A percentile compares a stretch with the other conserved stretches of the same genome.
phyloP scores from a whole-genome alignment of 2,329 filamentous ascomycete genomes.

The Ascochyta viciae-villosae region DNA sequence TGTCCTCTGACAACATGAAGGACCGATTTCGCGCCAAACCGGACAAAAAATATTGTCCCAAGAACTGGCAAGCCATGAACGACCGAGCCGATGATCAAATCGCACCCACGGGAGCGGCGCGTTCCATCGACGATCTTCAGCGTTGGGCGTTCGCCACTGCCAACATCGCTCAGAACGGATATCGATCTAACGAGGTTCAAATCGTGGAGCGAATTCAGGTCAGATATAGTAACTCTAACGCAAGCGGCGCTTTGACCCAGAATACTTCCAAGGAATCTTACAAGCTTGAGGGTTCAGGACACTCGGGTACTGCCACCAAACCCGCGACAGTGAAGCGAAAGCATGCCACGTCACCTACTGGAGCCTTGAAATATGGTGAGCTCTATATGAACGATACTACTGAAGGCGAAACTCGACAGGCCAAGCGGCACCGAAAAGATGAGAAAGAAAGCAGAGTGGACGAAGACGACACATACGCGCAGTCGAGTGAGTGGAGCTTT shows the following conservation, averaged over 20 bases:
- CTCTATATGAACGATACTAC: background rate
- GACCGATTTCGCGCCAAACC: background rate
- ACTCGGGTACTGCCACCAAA: too few species aligned
- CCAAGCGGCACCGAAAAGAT: background rate
- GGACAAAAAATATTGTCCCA: background rate
- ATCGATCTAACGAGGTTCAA: constrained; percentile 9
- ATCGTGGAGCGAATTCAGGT: constrained; percentile 9
- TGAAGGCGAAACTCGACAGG: background rate
- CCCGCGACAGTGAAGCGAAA: background rate
- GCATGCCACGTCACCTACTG: background rate
- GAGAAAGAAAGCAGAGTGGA: background rate
- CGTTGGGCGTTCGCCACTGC: constrained; percentile 19
- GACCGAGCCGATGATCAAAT: constrained; percentile 20
- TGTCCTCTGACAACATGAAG: background rate
- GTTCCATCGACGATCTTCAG: constrained; percentile 13
- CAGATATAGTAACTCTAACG: constrained; percentile 5
- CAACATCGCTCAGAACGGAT: constrained; percentile 5
- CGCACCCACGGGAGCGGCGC: constrained; percentile 8
- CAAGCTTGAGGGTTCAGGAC: background rate
- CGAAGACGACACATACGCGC: constrained; percentile 1
- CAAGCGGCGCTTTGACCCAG: background rate
- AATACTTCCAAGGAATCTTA: too few species aligned
- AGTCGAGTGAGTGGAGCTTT: constrained; percentile 20
- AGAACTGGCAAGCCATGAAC: constrained; percentile 3
- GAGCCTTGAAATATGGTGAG: background rate